Evolutionary conservation across 208 protist genomes (phyloP), one percentile per base, ranked within the genome.

Genomic region (Crithidia bombi): DNA sequence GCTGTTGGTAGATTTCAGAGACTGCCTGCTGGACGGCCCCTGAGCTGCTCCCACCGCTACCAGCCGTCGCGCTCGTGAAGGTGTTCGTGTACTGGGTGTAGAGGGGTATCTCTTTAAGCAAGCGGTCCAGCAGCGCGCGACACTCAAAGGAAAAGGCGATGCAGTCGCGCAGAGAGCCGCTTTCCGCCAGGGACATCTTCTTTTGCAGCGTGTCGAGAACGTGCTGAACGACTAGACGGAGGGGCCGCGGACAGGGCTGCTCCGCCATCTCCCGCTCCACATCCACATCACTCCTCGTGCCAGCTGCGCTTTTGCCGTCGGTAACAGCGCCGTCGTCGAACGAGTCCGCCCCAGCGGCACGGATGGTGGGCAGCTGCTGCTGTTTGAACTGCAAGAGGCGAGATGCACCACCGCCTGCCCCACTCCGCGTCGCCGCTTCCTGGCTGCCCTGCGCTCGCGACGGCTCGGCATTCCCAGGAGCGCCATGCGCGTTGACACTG

Each of bases 121-220:
- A 64, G 7, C 87, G 83, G 38, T 96, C 87, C 11, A 96, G 71
- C 63, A 96, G 54, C 43, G 86, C 71, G 46, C 88, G 83, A 12
- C 79, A 83, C 71, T 96, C 92, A 79, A 96, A 96, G 30, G 85
- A 82, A 54, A 86, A 89, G 35, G 84, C 67, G 44, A 96, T 78
- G 67, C 84, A 89, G 58, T 93, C 81, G 54, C 85, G 83, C 33
- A 96, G 49, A 15, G 87, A 94, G 0, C 92, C 86, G 5, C 47
- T 69, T 49, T 91, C 81, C 17, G 92, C 92, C 7, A 94, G 47
- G n/a, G 67, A 41, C 47, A 96, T 33, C 65, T 95, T 95, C 39
- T 88, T 82, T 19, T 63, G 50, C 0, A 96, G 52, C 15, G 80
- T 90, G 15, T 73, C 66, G 21, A 73, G 70, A 23, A 96, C 88